Percentiles rank a stretch among this genome's conserved stretches.
phyloP scores from a whole-genome alignment of 2,329 filamentous ascomycete species.

The Pseudogymnoascus sp. region DNA sequence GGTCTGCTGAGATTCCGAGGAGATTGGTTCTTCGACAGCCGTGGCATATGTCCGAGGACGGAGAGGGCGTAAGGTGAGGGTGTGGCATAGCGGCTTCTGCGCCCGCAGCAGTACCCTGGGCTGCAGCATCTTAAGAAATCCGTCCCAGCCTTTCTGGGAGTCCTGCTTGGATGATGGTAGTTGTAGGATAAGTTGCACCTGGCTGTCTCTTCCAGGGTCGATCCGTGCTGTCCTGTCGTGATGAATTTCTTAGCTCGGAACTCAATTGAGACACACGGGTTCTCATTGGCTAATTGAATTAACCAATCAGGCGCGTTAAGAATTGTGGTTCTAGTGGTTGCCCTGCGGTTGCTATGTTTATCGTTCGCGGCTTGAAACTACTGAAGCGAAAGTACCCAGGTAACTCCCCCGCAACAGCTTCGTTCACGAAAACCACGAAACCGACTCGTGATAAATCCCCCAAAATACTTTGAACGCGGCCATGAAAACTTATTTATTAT shows the following conservation, averaged over 20 bases:
- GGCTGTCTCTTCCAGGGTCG: constrained; percentile 5
- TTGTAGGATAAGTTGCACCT: constrained; percentile 1
- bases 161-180: constrained; percentile 15
- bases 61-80: constrained; percentile 37
- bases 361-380: constrained; percentile 9
- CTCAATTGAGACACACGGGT: background rate
- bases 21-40: constrained; percentile 31
- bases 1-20: constrained; percentile 30
- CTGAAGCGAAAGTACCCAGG: constrained; percentile 5
- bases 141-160: background rate
- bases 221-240: constrained; percentile 3
- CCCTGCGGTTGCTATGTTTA: constrained; percentile 9
- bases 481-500: constrained; percentile 2
- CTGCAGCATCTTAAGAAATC: constrained; percentile 50
- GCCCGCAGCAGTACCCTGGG: constrained; percentile 51
- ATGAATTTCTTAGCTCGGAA: background rate
- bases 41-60: constrained; percentile 47
- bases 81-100: constrained; percentile 39
- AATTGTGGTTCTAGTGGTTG: background rate
- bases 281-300: background rate
- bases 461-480: background rate
- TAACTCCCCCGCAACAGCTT: constrained; percentile 6
- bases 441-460: background rate
- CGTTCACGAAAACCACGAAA: constrained; percentile 3
- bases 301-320: constrained; percentile 2